Base-by-base conservation (phyloP, 169 alveolate genomes). In the Amoebophrya sp. region DNA sequence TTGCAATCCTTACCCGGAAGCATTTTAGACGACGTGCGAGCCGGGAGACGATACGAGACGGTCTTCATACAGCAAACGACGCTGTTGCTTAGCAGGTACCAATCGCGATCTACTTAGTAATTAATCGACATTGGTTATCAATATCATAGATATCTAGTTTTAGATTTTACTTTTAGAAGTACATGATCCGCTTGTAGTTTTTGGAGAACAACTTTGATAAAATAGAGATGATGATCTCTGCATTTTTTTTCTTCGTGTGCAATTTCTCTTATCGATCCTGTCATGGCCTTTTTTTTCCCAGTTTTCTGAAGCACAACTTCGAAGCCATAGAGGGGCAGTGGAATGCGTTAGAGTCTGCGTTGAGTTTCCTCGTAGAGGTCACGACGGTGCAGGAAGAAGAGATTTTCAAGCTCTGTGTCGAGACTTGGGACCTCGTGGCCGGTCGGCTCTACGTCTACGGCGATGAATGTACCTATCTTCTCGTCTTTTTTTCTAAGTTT, bases 321-420 rank as follows among this genome's bases (percentile, higher is more conserved):
- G 83, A 65, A 10, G 83, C 83, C 39, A 36, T 65, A 36, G 83
- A 65, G 38, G 83, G n/a, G n/a, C 18, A 18, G 36, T 65, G 12
- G 36, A 36, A 65, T 6, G 2, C 83, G 33, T 18, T 65, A 36
- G 0, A 6, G 2, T 1, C 83, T 29, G 83, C 83, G 10, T 65
- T 65, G 83, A 65, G n/a, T 36, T 65, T 65, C n/a, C n/a, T 65
- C 10, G 83, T 65, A 6, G 83, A 65, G 33, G 83, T 65, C 36
- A 65, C 83, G 33, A 36, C 83, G 83, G 83, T 65, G 36, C 83
- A 29, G 83, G 83, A 65, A 1, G 83, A 65, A 65, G 83, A 65
- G 33, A 65, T 65, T 26, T 65, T 65, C 83, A 65, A 65, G 26
- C 83, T 65, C 26, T 65, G 83, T 36, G 83, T 65, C 83, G 83